phyloP scores from a whole-genome alignment of 2,329 filamentous ascomycete species.

The Diaporthe amygdali region DNA sequence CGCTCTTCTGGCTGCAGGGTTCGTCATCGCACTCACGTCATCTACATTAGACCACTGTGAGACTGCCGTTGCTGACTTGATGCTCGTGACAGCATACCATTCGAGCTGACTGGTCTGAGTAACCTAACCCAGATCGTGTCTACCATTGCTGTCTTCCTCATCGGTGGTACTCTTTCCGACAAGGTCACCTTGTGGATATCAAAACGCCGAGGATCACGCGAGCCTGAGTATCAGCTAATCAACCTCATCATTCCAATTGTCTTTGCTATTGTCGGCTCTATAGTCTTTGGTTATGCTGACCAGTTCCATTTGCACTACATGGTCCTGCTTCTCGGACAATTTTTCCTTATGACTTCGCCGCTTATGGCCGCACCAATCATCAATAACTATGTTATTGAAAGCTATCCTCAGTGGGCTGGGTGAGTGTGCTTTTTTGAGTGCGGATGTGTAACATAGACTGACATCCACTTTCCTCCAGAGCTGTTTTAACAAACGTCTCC shows the following conservation, averaged over 20 bases:
- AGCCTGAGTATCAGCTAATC: slow-evolving; percentile 1
- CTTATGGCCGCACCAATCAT: neutral
- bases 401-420: neutral
- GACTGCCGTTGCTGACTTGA: neutral
- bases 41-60: neutral
- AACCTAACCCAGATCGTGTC: slow-evolving; percentile 6
- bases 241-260: neutral
- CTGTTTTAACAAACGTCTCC: slow-evolving; percentile 38
- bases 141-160: neutral
- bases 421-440: neutral
- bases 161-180: neutral
- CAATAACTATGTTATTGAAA: neutral
- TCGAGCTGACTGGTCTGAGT: neutral
- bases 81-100: neutral
- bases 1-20: slow-evolving; percentile 32
- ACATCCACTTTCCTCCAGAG: neutral
- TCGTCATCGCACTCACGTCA: neutral
- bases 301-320: neutral
- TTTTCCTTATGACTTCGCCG: neutral
- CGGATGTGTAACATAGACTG: neutral
- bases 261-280: neutral
- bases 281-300: neutral
- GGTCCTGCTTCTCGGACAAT: neutral
- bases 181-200: slow-evolving; percentile 12
- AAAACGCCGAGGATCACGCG: slow-evolving; percentile 11